Base-by-base conservation (phyloP, 371 early-diverging fungal genomes). In the Syncephalastrum monosporum region DNA sequence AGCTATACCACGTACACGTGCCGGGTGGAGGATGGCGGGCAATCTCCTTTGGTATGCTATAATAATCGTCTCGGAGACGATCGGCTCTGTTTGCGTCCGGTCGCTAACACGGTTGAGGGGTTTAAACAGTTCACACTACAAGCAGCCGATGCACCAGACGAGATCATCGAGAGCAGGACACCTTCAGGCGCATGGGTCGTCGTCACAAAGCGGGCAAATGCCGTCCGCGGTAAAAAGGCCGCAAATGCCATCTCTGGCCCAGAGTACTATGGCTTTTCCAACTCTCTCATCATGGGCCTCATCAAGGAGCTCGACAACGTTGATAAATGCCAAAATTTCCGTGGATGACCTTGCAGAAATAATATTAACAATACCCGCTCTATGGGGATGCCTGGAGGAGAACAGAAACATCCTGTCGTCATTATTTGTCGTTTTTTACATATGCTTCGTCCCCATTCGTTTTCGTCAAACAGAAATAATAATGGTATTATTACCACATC, bases 211-310 rank as follows among this genome's bases (percentile, higher is more conserved):
- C 73, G 79, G 12, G 88, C 91, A 6, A 88, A 91, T 54, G 77
- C 80, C 44, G 79, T 92, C 33, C 86, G 91, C 41, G 83, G 88
- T 43, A 81, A 85, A 13, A 85, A 85, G 27, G 84, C 86, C 51
- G 81, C 86, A 14, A 91, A 89, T 55, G 88, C 91, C 15, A 89
- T 90, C 4, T 91, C 91, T 1, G 96, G 96, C 1, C 94, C 95
- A 4, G 96, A 95, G 59, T 92, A 89, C 61, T 95, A 87, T 72
- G 96, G 95, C 0, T 88, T 95, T 55, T 77, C 95, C n/a, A 86
- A 92, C 55, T 91, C 93, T 12, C 85, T 90, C n/a, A 88, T 96
- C 16, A 81, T 84, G 38, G 88, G 87, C 62, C 81, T 92, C 83
- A 88, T 96, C 42, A 93, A 94, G 68, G 91, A 89, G 42, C 62